phyloP scores from a whole-genome alignment of 176 grass and related monocot species.

The Leersia perrieri region DNA sequence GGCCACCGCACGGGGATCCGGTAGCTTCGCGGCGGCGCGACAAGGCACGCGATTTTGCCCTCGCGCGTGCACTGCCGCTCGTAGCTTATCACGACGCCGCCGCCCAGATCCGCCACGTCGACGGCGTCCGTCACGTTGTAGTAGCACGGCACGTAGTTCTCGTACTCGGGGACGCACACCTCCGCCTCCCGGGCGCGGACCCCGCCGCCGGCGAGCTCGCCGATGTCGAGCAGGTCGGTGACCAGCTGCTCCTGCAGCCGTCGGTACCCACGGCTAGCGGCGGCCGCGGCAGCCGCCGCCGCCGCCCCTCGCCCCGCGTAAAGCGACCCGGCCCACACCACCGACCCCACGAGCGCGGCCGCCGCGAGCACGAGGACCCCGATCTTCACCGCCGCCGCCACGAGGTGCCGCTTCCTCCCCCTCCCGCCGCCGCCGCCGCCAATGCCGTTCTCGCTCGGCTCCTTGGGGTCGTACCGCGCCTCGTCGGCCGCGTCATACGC shows the following conservation, averaged over 20 bases:
- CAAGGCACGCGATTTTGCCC: constrained; percentile 51
- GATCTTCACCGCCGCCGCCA: constrained; percentile 51
- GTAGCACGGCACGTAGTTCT: constrained; percentile 88
- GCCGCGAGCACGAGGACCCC: constrained; percentile 42
- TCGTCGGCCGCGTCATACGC: constrained; percentile 31
- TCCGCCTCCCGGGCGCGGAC: constrained; percentile 64
- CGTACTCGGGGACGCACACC: constrained; percentile 60
- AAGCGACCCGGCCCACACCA: constrained; percentile 75
- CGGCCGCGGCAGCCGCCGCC: constrained; percentile 26
- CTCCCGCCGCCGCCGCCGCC: neutral
- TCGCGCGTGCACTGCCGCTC: constrained; percentile 66
- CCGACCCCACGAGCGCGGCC: constrained; percentile 52
- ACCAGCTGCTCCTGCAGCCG: constrained; percentile 88
- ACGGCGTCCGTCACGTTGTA: constrained; percentile 79
- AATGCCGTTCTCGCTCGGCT: constrained; percentile 63
- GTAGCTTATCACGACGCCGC: constrained; percentile 53
- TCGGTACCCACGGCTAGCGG: constrained; percentile 57
- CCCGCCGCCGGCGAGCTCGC: constrained; percentile 71
- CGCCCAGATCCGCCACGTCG: constrained; percentile 67
- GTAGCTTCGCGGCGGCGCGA: constrained; percentile 74
- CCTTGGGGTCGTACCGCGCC: constrained; percentile 56
- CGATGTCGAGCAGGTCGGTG: constrained; percentile 76
- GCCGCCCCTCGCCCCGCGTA: constrained; percentile 34
- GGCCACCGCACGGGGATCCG: constrained; percentile 90
- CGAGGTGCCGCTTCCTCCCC: constrained; percentile 46